These are phyloP conservation scores for Collariella sp. DNA, from an alignment of 495 filamentous ascomycete species.

Conservation along the genomic window DNA sequence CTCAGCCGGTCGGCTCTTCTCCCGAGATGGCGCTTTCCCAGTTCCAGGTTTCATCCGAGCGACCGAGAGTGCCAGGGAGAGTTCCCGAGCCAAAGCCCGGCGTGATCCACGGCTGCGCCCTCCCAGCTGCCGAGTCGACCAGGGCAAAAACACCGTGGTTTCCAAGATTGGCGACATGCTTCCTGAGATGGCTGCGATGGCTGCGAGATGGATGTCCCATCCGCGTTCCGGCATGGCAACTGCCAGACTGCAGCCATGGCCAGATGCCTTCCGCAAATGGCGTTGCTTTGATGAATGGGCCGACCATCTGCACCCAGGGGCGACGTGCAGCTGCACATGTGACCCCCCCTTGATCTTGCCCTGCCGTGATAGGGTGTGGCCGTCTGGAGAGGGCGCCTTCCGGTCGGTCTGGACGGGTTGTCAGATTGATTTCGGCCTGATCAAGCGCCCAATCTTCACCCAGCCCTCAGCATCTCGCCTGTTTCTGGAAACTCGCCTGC, in stretches of 20 bases:
- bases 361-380: constrained; percentile 24
- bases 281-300: constrained; percentile 24
- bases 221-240: not conserved
- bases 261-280: constrained; percentile 14
- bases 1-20: too few relatives aligned
- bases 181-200: not conserved
- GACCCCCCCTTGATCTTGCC: constrained; percentile 24
- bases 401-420: not conserved
- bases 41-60: too few relatives aligned
- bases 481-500: not conserved
- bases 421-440: constrained; percentile 13
- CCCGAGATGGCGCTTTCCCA: too few relatives aligned
- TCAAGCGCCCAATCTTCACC: not conserved
- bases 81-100: not conserved
- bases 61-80: too few relatives aligned
- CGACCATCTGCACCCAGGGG: constrained; percentile 21
- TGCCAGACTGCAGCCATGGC: not conserved
- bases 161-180: constrained; percentile 8
- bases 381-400: constrained; percentile 19
- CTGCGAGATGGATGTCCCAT: not conserved
- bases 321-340: constrained; percentile 31
- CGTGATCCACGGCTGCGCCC: not conserved
- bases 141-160: not conserved
- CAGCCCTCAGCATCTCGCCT: not conserved
- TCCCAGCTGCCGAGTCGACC: not conserved